These are phyloP conservation scores for Thymus mandschuricus DNA, from an alignment of 257 asterid genomes.

Conservation along the genomic window DNA sequence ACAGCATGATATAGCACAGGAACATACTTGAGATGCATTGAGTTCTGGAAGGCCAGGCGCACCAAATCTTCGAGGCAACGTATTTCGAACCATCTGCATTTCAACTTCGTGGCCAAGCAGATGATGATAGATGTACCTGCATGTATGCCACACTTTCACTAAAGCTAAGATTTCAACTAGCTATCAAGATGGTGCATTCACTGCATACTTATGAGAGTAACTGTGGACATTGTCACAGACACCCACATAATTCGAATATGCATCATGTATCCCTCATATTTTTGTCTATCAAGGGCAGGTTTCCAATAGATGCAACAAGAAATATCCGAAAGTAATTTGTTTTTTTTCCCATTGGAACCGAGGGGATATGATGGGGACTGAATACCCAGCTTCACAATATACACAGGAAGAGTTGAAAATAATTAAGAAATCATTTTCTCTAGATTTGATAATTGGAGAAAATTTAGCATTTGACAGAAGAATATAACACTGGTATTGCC, in stretches of 20 bases:
- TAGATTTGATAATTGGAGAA: not conserved
- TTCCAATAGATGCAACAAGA: not conserved
- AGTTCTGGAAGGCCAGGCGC: slow-evolving; percentile 99
- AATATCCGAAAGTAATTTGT: not conserved
- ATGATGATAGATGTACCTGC: slow-evolving; percentile 98
- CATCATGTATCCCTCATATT: not conserved
- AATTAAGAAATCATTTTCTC: not conserved
- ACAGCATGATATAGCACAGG: not conserved
- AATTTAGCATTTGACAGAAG: not conserved
- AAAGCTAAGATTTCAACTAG: not conserved
- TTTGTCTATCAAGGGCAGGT: not conserved
- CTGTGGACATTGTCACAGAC: not conserved
- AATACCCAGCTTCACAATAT: not conserved
- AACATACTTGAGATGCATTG: slow-evolving; percentile 93
- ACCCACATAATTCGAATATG: not conserved
- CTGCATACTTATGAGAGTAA: not conserved
- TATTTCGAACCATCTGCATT: slow-evolving; percentile 96
- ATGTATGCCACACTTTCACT: slow-evolving; percentile 15
- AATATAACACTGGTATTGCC: not conserved
- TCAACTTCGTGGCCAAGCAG: slow-evolving; percentile 98
- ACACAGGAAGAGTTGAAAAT: not conserved
- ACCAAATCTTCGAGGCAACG: slow-evolving; percentile 98
- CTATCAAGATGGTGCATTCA: not conserved
- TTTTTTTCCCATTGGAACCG: not conserved
- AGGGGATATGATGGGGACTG: not conserved